phyloP scores from a whole-genome alignment of 2,329 filamentous ascomycete species.

The Ascochyta pisi region DNA sequence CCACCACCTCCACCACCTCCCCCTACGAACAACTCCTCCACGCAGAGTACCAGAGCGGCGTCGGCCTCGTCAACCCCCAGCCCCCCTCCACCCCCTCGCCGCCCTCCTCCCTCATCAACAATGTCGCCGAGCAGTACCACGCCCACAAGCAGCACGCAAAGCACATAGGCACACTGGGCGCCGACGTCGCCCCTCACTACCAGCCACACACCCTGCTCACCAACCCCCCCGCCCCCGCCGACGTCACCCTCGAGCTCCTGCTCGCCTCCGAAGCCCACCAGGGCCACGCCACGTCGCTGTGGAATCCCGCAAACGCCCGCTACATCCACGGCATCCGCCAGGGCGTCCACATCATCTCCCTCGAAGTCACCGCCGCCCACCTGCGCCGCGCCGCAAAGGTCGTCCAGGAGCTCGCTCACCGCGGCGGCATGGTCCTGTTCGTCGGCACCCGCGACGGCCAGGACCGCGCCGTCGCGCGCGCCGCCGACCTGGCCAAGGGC shows the following conservation, averaged over 20 bases:
- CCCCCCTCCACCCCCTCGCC: neutral
- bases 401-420: conserved; percentile 82
- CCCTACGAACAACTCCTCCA: neutral
- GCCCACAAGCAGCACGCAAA: conserved; percentile 52
- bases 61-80: conserved; percentile 3
- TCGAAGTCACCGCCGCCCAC: conserved; percentile 87
- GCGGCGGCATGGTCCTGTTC: conserved; percentile 86
- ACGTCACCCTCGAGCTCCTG: conserved; percentile 90
- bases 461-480: conserved; percentile 78
- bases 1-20: conserved; percentile 1
- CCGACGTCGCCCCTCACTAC: conserved; percentile 61
- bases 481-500: conserved; percentile 76
- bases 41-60: neutral
- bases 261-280: conserved; percentile 60
- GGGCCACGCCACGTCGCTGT: conserved; percentile 87
- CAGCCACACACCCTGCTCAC: conserved; percentile 69
- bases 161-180: conserved; percentile 48
- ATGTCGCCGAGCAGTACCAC: conserved; percentile 52
- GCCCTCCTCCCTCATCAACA: conserved; percentile 1
- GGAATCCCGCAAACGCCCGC: conserved; percentile 92
- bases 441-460: conserved; percentile 87
- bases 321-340: conserved; percentile 93
- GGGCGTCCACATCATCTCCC: conserved; percentile 89
- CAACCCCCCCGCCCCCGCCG: conserved; percentile 76
- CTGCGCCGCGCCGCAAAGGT: conserved; percentile 92